A percentile compares a stretch with the other conserved stretches of the same genome.
These are phyloP conservation scores for Lecanicillium sp. DNA, from an alignment of 2,329 filamentous ascomycete species.

Conservation along the genomic window DNA sequence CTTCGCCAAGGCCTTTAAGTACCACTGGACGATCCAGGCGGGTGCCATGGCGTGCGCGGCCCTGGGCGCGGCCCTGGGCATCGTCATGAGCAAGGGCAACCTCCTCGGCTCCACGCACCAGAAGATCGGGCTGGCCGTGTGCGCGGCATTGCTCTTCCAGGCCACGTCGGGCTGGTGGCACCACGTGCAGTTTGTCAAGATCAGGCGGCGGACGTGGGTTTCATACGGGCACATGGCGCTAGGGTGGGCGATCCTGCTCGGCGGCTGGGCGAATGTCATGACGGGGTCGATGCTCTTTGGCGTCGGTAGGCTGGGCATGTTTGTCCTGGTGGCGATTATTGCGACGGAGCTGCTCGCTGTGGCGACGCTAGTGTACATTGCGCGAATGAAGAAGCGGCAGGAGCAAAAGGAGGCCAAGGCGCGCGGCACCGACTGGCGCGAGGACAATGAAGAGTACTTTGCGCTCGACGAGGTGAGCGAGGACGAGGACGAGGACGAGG, in stretches of 20 bases:
- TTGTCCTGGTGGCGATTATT: background rate
- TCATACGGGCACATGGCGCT: slow-evolving; percentile 13
- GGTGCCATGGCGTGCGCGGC: background rate
- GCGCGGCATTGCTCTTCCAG: slow-evolving; percentile 3
- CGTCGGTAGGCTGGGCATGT: background rate
- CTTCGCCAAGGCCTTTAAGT: slow-evolving; percentile 5
- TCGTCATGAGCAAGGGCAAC: slow-evolving; percentile 9
- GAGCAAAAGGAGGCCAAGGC: background rate
- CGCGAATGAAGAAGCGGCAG: background rate
- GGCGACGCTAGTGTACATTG: slow-evolving; percentile 6
- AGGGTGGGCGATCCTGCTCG: slow-evolving; percentile 11
- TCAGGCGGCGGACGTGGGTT: slow-evolving; percentile 12
- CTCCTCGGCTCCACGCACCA: slow-evolving; percentile 10
- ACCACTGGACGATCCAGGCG: slow-evolving; percentile 13
- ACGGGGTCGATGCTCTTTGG: slow-evolving; percentile 9
- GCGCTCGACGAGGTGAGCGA: slow-evolving; percentile 7
- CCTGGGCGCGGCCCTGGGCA: slow-evolving; percentile 7
- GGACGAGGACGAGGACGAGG: slow-evolving; percentile 6
- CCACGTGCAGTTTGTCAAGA: slow-evolving; percentile 12
- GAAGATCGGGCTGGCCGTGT: slow-evolving; percentile 6
- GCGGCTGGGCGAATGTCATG: slow-evolving; percentile 11
- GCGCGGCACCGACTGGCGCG: slow-evolving; percentile 4
- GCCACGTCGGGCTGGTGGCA: slow-evolving; percentile 11
- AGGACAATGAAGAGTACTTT: slow-evolving; percentile 11
- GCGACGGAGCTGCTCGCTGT: slow-evolving; percentile 1